These are phyloP conservation scores for Oryza nivara DNA, from an alignment of 176 grass and related monocot genomes.

Conservation along the genomic window DNA sequence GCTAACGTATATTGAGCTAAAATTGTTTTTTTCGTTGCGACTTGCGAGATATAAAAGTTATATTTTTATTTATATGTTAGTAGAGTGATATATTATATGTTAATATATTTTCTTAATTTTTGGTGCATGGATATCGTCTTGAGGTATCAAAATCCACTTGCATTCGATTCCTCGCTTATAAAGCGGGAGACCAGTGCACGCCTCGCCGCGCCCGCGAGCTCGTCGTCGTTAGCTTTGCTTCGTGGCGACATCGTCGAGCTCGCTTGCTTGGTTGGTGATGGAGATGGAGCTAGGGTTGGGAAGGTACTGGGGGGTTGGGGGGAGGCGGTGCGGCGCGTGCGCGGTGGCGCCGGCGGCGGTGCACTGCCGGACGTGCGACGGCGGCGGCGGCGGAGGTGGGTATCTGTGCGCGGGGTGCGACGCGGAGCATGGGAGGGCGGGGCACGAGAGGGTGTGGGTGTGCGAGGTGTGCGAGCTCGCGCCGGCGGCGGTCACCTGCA, in stretches of 20 bases:
- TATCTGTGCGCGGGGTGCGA: slow-evolving; percentile 48
- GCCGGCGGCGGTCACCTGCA: slow-evolving; percentile 77
- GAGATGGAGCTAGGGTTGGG: slow-evolving; percentile 22
- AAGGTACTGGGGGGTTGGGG: slow-evolving; percentile 44
- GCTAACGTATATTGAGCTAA: too few species aligned
- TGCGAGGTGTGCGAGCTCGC: slow-evolving; percentile 93
- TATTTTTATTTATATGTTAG: too few species aligned
- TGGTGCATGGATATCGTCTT: too few species aligned
- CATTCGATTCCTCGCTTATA: slow-evolving; percentile 31
- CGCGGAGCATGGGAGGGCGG: slow-evolving; percentile 38
- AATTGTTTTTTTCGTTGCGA: too few species aligned
- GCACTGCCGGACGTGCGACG: slow-evolving; percentile 45
- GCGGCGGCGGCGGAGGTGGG: neutral
- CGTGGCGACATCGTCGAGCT: neutral
- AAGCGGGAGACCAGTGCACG: slow-evolving; percentile 15
- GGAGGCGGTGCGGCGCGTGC: slow-evolving; percentile 47
- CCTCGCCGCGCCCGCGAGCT: neutral
- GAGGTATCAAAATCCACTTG: too few species aligned
- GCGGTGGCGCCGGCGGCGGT: slow-evolving; percentile 26
- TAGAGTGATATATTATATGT: too few species aligned
- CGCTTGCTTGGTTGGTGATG: neutral
- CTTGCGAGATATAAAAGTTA: too few species aligned
- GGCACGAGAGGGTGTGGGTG: slow-evolving; percentile 61
- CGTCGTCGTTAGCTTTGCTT: slow-evolving; percentile 13
- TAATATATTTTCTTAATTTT: too few species aligned